Base-by-base conservation (phyloP, 2,329 filamentous ascomycete species). In the Exophiala phaeomuriformis region DNA sequence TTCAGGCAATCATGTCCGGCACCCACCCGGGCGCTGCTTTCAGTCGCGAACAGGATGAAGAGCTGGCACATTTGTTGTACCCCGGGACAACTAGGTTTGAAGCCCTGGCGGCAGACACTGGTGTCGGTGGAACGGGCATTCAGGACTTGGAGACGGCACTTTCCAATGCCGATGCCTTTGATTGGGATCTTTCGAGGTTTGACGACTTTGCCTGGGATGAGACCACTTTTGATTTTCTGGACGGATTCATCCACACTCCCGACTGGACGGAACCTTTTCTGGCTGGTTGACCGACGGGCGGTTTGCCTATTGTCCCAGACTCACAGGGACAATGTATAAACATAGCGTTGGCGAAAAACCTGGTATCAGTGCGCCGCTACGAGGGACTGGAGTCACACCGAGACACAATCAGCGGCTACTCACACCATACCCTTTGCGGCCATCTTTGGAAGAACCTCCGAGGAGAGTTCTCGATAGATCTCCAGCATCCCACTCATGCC, bases 401-500 rank as follows among this genome's bases (percentile, higher is more conserved):
- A 12, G 1, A 4, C 7, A 12, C 36, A 39, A 12, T 3, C 1
- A 27, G 5, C 32, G 10, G 44, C 5, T 4, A 5, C 12, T 36
- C 32, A 47, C 37, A 7, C 44, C 4, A 47, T 7, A 5, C 33
- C 33, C n/a, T 29, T 10, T 29, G 28, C 30, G 12, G n/a, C 33
- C 12, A 37, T 9, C n/a, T 35, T 37, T 9, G 5, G 44, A 28
- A 35, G 29, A 7, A 36, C 9, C 28, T 30, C 31, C 28, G 44
- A 39, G 19, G 53, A 58, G 7, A 56, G 29, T 48, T 56, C 52
- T 46, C 43, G 53, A 33, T 51, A 60, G 8, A 56, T 56, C 45
- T 56, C 58, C 6, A 56, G 36, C 47, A 61, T 58, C 3, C 57
- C 57, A 4, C 48, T 49, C 59, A 61, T 61, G 8, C 55, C 59